These are phyloP conservation scores for Saxophila tyrrhenica DNA, from an alignment of 495 filamentous ascomycete genomes.

Conservation along the genomic window DNA sequence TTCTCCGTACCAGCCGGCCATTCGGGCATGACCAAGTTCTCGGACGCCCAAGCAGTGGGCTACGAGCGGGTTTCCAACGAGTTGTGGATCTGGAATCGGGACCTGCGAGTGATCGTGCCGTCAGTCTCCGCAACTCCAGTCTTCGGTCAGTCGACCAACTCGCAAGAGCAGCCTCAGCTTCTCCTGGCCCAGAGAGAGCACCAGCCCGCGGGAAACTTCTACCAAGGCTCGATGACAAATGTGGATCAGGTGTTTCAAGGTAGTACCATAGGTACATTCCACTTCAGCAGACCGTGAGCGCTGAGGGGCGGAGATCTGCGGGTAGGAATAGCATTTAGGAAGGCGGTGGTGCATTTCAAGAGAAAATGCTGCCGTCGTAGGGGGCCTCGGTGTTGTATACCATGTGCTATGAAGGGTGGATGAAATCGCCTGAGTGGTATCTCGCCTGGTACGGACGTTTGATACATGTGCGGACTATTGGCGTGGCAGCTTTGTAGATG, in stretches of 20 bases:
- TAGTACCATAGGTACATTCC: neutral
- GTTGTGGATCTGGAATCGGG: neutral
- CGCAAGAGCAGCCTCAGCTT: neutral
- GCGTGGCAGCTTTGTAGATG: too few relatives aligned
- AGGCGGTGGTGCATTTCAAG: too few relatives aligned
- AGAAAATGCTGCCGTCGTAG: too few relatives aligned
- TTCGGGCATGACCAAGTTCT: slow-evolving; percentile 14
- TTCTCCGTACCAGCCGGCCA: slow-evolving; percentile 12
- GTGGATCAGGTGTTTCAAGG: neutral
- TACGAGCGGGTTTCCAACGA: neutral
- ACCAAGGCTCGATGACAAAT: neutral
- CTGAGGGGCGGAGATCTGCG: too few relatives aligned
- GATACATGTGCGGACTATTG: too few relatives aligned
- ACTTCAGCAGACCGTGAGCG: neutral
- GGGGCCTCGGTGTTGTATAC: too few relatives aligned
- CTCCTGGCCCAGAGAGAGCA: neutral
- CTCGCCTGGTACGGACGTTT: too few relatives aligned
- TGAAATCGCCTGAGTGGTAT: too few relatives aligned
- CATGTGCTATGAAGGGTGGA: too few relatives aligned
- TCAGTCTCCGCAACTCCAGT: neutral
- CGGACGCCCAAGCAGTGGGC: slow-evolving; percentile 1
- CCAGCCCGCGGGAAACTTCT: neutral
- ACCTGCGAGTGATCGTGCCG: neutral
- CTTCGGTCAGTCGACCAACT: neutral
- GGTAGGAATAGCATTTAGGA: too few relatives aligned